phyloP scores from a whole-genome alignment of 148 eudicot species.

The Persicaria tinctoria region DNA sequence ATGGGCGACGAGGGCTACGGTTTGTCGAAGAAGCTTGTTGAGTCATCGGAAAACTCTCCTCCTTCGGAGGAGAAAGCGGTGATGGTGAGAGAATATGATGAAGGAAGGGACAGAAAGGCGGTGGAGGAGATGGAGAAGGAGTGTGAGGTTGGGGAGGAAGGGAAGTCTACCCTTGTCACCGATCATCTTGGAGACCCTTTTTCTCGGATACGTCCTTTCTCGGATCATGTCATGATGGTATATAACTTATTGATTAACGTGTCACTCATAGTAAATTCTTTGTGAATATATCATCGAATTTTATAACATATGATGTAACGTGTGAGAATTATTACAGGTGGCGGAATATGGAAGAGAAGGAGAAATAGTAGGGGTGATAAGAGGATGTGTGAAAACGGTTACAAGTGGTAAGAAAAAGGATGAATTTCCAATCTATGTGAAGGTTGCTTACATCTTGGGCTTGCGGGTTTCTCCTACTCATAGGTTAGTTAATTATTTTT shows the following conservation, averaged over 20 bases:
- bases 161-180: conserved; percentile 55
- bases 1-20: not conserved
- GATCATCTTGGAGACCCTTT: conserved; percentile 73
- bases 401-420: conserved; percentile 35
- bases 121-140: conserved; percentile 58
- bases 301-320: not conserved
- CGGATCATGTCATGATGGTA: conserved; percentile 59
- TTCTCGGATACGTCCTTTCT: conserved; percentile 47
- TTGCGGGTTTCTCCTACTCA: conserved; percentile 65
- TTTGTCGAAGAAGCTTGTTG: too few relatives aligned
- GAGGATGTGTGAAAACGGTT: conserved; percentile 64
- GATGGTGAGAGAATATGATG: conserved; percentile 53
- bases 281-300: not conserved
- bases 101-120: conserved; percentile 34
- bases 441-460: conserved; percentile 72
- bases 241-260: not conserved
- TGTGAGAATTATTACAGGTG: conserved; percentile 30
- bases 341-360: conserved; percentile 36
- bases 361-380: conserved; percentile 66
- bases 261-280: not conserved
- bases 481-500: conserved; percentile 34
- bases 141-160: conserved; percentile 59
- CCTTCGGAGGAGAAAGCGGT: conserved; percentile 8
- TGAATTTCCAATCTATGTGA: conserved; percentile 39
- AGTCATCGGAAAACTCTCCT: too few relatives aligned